phyloP scores from a whole-genome alignment of 805 yeast genomes.

The Metschnikowia gruessii region DNA sequence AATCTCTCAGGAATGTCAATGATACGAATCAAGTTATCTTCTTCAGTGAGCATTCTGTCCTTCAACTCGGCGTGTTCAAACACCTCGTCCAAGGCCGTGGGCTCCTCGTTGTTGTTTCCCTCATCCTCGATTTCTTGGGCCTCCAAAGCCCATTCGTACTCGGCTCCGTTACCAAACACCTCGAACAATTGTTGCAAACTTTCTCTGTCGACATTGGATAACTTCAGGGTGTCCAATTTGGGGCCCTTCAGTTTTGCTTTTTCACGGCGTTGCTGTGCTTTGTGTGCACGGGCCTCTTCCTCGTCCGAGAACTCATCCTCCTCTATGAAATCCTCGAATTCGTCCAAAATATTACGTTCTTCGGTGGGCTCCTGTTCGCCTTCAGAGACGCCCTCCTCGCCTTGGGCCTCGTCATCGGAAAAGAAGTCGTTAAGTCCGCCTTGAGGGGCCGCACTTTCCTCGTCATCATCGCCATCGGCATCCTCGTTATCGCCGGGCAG shows the following conservation, averaged over 20 bases:
- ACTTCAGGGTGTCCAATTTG: slow-evolving; percentile 54
- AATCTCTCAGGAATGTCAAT: slow-evolving; percentile 90
- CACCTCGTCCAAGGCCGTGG: slow-evolving; percentile 75
- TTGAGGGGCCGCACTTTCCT: slow-evolving; percentile 6
- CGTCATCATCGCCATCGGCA: slow-evolving; percentile 25
- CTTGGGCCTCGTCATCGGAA: slow-evolving; percentile 51
- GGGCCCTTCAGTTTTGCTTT: slow-evolving; percentile 36
- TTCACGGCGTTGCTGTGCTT: slow-evolving; percentile 32
- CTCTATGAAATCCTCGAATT: slow-evolving; percentile 94
- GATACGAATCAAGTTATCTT: slow-evolving; percentile 79
- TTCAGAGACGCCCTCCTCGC: slow-evolving; percentile 20
- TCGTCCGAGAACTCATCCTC: slow-evolving; percentile 95
- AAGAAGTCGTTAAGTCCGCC: slow-evolving; percentile 64
- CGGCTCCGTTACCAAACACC: slow-evolving; percentile 95
- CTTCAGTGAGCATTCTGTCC: slow-evolving; percentile 87
- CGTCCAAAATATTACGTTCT: slow-evolving; percentile 56
- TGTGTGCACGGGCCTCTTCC: slow-evolving; percentile 42
- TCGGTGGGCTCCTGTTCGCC: slow-evolving; percentile 25
- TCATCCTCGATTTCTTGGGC: slow-evolving; percentile 70
- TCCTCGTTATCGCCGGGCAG: slow-evolving; percentile 32
- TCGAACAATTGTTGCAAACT: slow-evolving; percentile 90
- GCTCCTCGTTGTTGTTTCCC: slow-evolving; percentile 51
- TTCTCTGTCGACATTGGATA: slow-evolving; percentile 75
- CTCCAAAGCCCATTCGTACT: slow-evolving; percentile 97
- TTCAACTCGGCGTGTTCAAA: slow-evolving; percentile 93